Evolutionary conservation across 352 stramenopile species (phyloP).

Genomic region (Phytophthora cryptogea): DNA sequence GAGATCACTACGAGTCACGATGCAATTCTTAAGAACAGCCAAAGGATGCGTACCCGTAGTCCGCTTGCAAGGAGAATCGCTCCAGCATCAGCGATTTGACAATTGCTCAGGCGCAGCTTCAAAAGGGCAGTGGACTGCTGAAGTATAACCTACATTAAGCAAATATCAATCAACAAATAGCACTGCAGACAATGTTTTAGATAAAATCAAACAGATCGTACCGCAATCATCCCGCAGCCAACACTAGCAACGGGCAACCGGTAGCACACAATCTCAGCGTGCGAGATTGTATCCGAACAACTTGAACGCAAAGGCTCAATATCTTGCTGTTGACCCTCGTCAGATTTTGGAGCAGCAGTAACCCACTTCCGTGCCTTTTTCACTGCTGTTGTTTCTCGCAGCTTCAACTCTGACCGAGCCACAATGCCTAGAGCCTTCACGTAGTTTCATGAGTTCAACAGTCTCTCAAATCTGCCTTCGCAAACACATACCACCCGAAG

Average conservation of each 20-base stretch:
- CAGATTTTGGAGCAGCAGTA: background rate
- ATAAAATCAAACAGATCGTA: background rate
- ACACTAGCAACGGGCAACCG: conserved; percentile 24
- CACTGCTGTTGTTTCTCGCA: conserved; percentile 1
- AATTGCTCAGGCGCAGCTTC: conserved; percentile 41
- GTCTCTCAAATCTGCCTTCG: background rate
- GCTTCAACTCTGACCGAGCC: conserved; percentile 4
- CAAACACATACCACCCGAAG: conserved; percentile 12
- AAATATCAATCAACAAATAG: background rate
- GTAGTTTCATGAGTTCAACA: background rate
- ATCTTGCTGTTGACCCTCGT: background rate
- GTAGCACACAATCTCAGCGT: conserved; percentile 13
- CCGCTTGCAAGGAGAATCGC: conserved; percentile 46
- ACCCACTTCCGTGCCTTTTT: conserved; percentile 13
- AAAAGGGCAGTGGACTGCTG: conserved; percentile 15
- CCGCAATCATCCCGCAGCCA: conserved; percentile 28
- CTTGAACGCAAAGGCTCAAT: background rate
- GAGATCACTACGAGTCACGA: background rate
- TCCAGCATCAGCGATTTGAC: conserved; percentile 50
- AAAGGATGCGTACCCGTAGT: conserved; percentile 28
- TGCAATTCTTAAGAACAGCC: background rate
- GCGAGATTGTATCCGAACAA: background rate
- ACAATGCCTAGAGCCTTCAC: conserved; percentile 15
- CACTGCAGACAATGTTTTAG: background rate
- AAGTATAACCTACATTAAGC: conserved; percentile 26